Conservation (phyloP, 2,329 filamentous ascomycete species). For the Trichophyton simii region DNA sequence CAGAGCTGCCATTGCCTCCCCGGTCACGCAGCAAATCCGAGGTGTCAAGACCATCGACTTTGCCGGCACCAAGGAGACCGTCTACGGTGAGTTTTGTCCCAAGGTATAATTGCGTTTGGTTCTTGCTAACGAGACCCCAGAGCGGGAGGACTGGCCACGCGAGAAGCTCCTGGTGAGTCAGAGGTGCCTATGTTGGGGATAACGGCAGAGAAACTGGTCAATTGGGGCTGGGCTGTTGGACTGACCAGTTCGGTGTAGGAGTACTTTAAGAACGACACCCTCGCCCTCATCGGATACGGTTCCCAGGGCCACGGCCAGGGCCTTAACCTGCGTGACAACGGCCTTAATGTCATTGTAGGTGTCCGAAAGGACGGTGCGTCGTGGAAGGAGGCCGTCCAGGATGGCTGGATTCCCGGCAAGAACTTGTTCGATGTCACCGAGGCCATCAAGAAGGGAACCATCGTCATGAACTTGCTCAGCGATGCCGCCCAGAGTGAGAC, state of each 20-base stretch:
- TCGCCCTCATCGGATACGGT: conserved; percentile 96
- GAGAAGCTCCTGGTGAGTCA: conserved; percentile 86
- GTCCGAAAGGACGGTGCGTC: conserved; percentile 97
- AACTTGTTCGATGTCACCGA: conserved; percentile 98
- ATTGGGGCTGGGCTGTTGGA: neutral
- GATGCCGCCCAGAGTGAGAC: conserved; percentile 98
- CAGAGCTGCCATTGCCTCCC: conserved; percentile 34
- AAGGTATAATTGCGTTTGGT: too few species aligned
- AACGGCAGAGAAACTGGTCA: neutral
- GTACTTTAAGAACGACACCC: conserved; percentile 99
- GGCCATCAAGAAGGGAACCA: conserved; percentile 83
- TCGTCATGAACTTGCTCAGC: conserved; percentile 98
- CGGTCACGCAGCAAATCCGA: conserved; percentile 56
- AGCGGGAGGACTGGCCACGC: conserved; percentile 95
- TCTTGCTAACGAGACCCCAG: conserved; percentile 36
- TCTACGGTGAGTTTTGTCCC: conserved; percentile 60
- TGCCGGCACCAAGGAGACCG: conserved; percentile 84
- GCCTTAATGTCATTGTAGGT: conserved; percentile 96
- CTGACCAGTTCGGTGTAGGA: conserved; percentile 44
- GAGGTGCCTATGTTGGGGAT: neutral
- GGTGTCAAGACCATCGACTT: conserved; percentile 99
- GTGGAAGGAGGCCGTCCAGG: conserved; percentile 93
- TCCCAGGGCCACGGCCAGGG: conserved; percentile 98
- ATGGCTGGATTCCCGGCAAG: conserved; percentile 96
- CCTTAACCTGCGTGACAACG: conserved; percentile 99